Evolutionary conservation across 2,329 filamentous ascomycete genomes (phyloP).

Genomic region (Cercospora citrullina): DNA sequence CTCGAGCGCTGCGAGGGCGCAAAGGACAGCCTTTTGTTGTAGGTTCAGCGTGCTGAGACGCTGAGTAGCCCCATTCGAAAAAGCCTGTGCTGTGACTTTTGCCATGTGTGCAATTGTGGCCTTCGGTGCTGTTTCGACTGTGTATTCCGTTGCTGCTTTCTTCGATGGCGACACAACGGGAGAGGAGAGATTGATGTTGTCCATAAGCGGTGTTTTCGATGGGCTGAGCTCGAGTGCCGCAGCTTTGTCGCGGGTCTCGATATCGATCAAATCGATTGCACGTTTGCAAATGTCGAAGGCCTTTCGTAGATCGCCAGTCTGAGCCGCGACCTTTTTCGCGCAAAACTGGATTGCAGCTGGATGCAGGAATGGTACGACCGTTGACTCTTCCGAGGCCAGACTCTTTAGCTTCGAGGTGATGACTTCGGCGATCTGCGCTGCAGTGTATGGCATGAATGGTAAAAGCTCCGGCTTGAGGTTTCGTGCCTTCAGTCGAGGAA

Average conservation of each 20-base stretch:
- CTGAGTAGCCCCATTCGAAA: slow-evolving; percentile 84
- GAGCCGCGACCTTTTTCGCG: slow-evolving; percentile 88
- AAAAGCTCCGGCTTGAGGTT: slow-evolving; percentile 88
- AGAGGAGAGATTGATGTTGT: slow-evolving; percentile 75
- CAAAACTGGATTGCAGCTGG: slow-evolving; percentile 92
- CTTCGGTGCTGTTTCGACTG: slow-evolving; percentile 76
- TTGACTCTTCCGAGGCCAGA: slow-evolving; percentile 49
- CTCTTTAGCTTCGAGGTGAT: slow-evolving; percentile 80
- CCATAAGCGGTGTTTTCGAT: slow-evolving; percentile 73
- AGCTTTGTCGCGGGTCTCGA: slow-evolving; percentile 74
- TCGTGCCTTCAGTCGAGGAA: slow-evolving; percentile 88
- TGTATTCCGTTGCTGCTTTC: slow-evolving; percentile 52
- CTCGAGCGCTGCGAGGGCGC: slow-evolving; percentile 83
- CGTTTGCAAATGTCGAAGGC: slow-evolving; percentile 92
- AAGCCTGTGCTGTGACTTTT: slow-evolving; percentile 83
- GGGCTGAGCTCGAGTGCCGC: slow-evolving; percentile 59
- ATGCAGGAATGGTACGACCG: slow-evolving; percentile 78
- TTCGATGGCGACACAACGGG: slow-evolving; percentile 49
- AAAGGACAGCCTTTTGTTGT: slow-evolving; percentile 94
- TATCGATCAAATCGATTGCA: slow-evolving; percentile 84
- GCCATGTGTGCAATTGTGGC: slow-evolving; percentile 90
- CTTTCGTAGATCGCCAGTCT: slow-evolving; percentile 91
- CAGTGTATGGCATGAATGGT: slow-evolving; percentile 90
- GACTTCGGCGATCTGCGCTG: slow-evolving; percentile 81
- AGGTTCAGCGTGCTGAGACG: slow-evolving; percentile 85